A percentile compares a stretch with the other conserved stretches of the same genome.
phyloP scores from a whole-genome alignment of 192 early-diverging fungal genomes.

The Coemansia sp. region DNA sequence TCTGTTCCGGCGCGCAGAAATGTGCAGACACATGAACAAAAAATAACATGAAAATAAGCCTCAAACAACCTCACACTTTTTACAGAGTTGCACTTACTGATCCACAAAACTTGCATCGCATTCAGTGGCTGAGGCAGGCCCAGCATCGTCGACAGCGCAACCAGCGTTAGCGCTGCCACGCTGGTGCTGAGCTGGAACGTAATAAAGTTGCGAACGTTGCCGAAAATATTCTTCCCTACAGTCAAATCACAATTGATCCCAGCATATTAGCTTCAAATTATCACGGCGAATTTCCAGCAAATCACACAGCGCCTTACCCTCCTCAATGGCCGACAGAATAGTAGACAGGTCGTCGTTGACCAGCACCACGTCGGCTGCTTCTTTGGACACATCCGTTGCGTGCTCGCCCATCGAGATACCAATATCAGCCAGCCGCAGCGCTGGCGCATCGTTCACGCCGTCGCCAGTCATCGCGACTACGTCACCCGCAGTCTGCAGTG shows the following conservation, averaged over 20 bases:
- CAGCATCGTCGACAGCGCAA: slow-evolving; percentile 82
- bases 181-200: slow-evolving; percentile 95
- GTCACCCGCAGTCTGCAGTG: slow-evolving; percentile 79
- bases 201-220: slow-evolving; percentile 97
- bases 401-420: slow-evolving; percentile 96
- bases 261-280: background rate
- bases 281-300: background rate
- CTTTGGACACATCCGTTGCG: slow-evolving; percentile 94
- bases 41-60: background rate
- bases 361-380: slow-evolving; percentile 95
- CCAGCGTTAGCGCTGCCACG: slow-evolving; percentile 84
- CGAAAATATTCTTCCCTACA: slow-evolving; percentile 83
- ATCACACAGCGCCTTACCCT: slow-evolving; percentile 57
- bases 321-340: slow-evolving; percentile 91
- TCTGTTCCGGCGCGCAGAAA: slow-evolving; percentile 1
- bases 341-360: slow-evolving; percentile 96
- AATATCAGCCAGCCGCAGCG: slow-evolving; percentile 88
- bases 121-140: slow-evolving; percentile 90
- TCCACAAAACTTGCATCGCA: slow-evolving; percentile 99
- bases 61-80: background rate
- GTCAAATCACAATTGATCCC: background rate
- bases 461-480: slow-evolving; percentile 98
- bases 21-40: background rate
- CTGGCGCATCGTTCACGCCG: slow-evolving; percentile 96
- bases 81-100: slow-evolving; percentile 61